Percentiles rank a stretch among this genome's conserved stretches.
phyloP scores from a whole-genome alignment of 768 basidiomycete species.

The Clitopilus passeckerianus region DNA sequence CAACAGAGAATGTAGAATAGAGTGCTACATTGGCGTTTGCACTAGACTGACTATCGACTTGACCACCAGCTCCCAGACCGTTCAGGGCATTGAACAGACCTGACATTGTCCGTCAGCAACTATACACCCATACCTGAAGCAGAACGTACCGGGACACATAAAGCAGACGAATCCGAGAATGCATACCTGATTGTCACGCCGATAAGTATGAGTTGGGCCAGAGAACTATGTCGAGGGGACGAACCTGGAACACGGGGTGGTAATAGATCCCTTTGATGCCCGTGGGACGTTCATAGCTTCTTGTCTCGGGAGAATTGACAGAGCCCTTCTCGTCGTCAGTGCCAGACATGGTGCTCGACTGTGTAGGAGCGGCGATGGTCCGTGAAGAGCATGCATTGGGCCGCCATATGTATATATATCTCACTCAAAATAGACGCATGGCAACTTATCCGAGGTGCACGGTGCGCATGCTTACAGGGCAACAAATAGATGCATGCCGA shows the following conservation, averaged over 20 bases:
- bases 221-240: not conserved
- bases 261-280: conserved; percentile 17
- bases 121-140: not conserved
- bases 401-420: not conserved
- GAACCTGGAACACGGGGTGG: conserved; percentile 18
- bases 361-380: not conserved
- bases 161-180: conserved; percentile 71
- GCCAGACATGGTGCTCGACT: not conserved
- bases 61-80: conserved; percentile 78
- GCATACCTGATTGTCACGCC: conserved; percentile 25
- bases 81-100: conserved; percentile 79
- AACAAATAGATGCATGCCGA: not conserved
- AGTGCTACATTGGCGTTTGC: conserved; percentile 71
- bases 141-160: conserved; percentile 48
- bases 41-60: conserved; percentile 57
- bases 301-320: not conserved
- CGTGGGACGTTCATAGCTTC: conserved; percentile 14
- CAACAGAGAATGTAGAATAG: conserved; percentile 49
- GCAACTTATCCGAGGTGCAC: not conserved
- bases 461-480: not conserved
- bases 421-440: not conserved
- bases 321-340: not conserved
- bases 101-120: conserved; percentile 10
- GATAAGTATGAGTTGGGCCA: not conserved
- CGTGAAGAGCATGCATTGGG: not conserved